These are phyloP conservation scores for Sporodiniella umbellata DNA, from an alignment of 371 early-diverging fungal genomes.

Conservation along the genomic window DNA sequence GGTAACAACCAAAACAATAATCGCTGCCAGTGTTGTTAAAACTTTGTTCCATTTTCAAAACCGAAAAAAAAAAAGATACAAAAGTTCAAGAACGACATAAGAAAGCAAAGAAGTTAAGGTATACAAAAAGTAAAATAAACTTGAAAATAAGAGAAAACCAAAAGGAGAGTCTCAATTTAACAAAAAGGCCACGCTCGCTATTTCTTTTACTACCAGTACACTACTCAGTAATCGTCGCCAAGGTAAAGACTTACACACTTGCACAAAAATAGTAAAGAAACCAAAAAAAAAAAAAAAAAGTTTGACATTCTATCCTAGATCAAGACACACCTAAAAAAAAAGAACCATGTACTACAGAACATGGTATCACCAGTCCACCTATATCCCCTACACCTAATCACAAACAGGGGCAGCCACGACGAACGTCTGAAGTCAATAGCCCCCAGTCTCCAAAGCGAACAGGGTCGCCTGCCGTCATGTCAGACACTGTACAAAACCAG, in stretches of 20 bases:
- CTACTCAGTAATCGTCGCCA: background rate
- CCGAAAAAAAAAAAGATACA: too few species aligned
- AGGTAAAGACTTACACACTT: too few species aligned
- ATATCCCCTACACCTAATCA: background rate
- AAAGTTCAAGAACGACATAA: background rate
- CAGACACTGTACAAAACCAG: background rate
- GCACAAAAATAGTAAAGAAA: background rate
- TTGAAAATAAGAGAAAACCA: background rate
- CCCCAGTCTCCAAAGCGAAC: background rate
- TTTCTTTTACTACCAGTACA: background rate
- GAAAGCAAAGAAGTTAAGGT: background rate
- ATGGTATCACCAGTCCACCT: constrained; percentile 23
- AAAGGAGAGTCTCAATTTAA: background rate
- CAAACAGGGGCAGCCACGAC: background rate
- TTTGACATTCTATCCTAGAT: background rate
- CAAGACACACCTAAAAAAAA: background rate
- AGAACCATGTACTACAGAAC: background rate
- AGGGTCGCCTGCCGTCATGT: background rate
- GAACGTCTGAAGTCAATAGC: background rate
- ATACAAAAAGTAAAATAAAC: background rate
- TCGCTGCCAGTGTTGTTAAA: too few species aligned
- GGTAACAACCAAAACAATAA: too few species aligned
- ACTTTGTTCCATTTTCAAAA: too few species aligned
- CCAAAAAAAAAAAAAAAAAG: background rate
- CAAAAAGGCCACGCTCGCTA: background rate